A percentile compares a stretch with the other conserved stretches of the same genome.
phyloP scores from a whole-genome alignment of 495 filamentous ascomycete species.

The Aspergillus asperescens region DNA sequence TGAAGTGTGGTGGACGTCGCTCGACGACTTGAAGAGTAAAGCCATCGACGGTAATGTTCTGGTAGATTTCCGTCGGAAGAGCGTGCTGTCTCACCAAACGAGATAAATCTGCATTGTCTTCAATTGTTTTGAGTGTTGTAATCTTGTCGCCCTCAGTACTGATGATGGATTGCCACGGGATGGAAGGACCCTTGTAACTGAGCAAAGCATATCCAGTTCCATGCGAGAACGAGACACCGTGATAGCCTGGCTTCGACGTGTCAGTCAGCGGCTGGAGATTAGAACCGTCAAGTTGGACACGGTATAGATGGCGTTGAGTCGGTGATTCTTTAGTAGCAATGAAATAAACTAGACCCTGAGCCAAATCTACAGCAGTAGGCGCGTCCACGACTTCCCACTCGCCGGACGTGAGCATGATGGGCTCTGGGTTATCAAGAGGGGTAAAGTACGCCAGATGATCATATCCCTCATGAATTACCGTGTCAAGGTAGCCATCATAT shows the following conservation, averaged over 20 bases:
- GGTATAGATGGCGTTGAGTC: constrained; percentile 86
- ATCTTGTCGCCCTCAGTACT: constrained; percentile 67
- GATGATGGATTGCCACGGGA: constrained; percentile 90
- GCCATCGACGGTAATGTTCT: constrained; percentile 76
- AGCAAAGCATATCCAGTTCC: constrained; percentile 76
- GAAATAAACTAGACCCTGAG: constrained; percentile 83
- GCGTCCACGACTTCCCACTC: constrained; percentile 90
- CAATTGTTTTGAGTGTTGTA: constrained; percentile 61
- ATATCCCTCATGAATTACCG: constrained; percentile 76
- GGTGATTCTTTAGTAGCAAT: constrained; percentile 80
- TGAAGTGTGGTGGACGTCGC: constrained; percentile 84
- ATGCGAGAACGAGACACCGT: constrained; percentile 77
- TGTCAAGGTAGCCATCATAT: constrained; percentile 89
- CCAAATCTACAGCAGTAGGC: constrained; percentile 81
- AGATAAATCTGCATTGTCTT: constrained; percentile 67
- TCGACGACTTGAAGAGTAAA: constrained; percentile 81
- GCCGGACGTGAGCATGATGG: constrained; percentile 79
- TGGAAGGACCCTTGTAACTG: constrained; percentile 73
- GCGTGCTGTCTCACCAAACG: constrained; percentile 68
- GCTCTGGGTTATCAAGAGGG: constrained; percentile 76
- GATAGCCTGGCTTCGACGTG: constrained; percentile 73
- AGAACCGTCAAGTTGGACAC: constrained; percentile 75
- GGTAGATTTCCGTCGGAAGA: constrained; percentile 78
- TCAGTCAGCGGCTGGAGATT: constrained; percentile 67
- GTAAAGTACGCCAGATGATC: constrained; percentile 93